Percentiles rank a stretch among this genome's conserved stretches.
phyloP scores from a whole-genome alignment of 495 filamentous ascomycete species.

The Daldinia caldariorum region DNA sequence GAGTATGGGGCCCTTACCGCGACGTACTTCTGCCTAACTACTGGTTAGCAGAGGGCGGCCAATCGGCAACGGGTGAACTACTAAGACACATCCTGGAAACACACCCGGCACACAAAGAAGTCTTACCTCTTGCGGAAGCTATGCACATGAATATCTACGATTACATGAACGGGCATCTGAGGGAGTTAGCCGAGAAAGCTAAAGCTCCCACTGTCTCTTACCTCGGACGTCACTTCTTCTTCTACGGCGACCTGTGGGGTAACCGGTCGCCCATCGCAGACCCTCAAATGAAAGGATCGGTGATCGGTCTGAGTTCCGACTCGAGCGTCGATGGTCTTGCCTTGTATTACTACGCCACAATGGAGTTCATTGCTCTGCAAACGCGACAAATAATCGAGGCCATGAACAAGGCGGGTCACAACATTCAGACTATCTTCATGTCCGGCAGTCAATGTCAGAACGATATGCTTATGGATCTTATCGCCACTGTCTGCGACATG shows the following conservation, averaged over 20 bases:
- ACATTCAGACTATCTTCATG: constrained; percentile 95
- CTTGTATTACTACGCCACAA: constrained; percentile 88
- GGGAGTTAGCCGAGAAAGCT: constrained; percentile 71
- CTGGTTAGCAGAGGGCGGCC: constrained; percentile 97
- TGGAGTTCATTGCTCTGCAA: constrained; percentile 98
- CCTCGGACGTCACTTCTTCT: constrained; percentile 91
- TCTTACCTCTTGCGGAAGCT: constrained; percentile 76
- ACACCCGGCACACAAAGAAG: constrained; percentile 85
- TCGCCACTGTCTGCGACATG: constrained; percentile 89
- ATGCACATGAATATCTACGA: constrained; percentile 89
- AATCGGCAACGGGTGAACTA: constrained; percentile 93
- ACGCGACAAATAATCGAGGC: constrained; percentile 93
- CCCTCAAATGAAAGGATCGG: constrained; percentile 86
- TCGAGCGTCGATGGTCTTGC: constrained; percentile 86
- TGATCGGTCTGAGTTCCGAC: constrained; percentile 86
- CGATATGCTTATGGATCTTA: constrained; percentile 85
- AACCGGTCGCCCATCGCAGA: constrained; percentile 95
- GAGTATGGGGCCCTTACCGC: constrained; percentile 96
- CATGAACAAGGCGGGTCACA: constrained; percentile 87
- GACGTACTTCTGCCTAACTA: constrained; percentile 89
- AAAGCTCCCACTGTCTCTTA: constrained; percentile 81
- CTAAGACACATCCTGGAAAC: constrained; percentile 94
- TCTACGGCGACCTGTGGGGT: constrained; percentile 98
- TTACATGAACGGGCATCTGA: constrained; percentile 89
- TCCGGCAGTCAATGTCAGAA: constrained; percentile 97